Conservation (phyloP, 306 rosid genomes). For the Citrullus amarus region DNA sequence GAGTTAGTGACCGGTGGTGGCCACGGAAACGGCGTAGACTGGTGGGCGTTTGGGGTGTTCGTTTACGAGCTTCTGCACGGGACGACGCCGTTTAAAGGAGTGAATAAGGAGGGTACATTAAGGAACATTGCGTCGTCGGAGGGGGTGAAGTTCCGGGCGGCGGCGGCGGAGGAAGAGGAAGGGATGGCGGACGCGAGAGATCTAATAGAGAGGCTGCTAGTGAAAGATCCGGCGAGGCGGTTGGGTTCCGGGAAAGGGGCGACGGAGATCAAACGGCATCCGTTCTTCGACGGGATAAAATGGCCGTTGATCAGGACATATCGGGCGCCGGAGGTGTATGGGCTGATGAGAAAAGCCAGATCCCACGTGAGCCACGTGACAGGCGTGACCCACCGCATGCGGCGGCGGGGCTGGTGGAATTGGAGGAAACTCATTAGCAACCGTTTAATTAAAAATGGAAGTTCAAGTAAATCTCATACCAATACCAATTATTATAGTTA, state of each 20-base stretch:
- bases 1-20: constrained; percentile 63
- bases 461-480: constrained; percentile 12
- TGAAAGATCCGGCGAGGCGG: constrained; percentile 51
- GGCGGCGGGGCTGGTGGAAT: constrained; percentile 27
- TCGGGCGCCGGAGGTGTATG: constrained; percentile 49
- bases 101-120: constrained; percentile 53
- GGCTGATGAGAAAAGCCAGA: constrained; percentile 28
- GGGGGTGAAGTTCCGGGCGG: constrained; percentile 29
- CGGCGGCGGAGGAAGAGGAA: constrained; percentile 39
- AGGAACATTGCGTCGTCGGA: constrained; percentile 52
- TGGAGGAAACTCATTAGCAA: constrained; percentile 46
- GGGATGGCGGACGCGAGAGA: constrained; percentile 48
- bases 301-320: constrained; percentile 75
- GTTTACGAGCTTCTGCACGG: constrained; percentile 58
- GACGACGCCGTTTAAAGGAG: constrained; percentile 77
- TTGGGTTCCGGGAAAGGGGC: constrained; percentile 61
- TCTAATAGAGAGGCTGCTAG: constrained; percentile 49
- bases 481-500: constrained; percentile 33
- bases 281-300: constrained; percentile 69
- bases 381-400: neutral
- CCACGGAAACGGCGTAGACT: constrained; percentile 83
- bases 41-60: constrained; percentile 95
- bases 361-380: constrained; percentile 21
- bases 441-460: constrained; percentile 12
- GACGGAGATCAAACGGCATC: constrained; percentile 67